Evolutionary conservation across 75 land plant species (phyloP).

Genomic region (Picea sitchensis): DNA sequence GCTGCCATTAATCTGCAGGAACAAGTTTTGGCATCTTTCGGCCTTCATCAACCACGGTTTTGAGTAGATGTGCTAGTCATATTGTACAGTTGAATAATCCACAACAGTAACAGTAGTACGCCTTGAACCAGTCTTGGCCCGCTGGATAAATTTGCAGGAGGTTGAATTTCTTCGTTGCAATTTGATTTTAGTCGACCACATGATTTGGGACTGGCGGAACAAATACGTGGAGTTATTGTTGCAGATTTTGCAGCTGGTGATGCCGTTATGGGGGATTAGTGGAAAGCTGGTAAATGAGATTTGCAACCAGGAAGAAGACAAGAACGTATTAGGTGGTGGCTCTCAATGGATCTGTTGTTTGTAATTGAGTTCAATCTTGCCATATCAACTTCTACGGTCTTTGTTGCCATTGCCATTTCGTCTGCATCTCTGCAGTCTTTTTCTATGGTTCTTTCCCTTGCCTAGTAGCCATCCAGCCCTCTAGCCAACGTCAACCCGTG

Average conservation of each 20-base stretch:
- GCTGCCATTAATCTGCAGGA: no score
- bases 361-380: constrained; percentile 44
- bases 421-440: constrained; percentile 17
- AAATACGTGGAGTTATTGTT: constrained; percentile 25
- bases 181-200: constrained; percentile 22
- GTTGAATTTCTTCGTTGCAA: constrained; percentile 20
- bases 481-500: constrained; percentile 76
- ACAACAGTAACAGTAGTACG: constrained; percentile 18
- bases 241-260: constrained; percentile 17
- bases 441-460: constrained; percentile 56
- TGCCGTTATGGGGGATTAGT: neutral
- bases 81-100: no score
- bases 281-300: constrained; percentile 9
- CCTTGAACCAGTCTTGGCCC: constrained; percentile 15
- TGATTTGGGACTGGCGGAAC: constrained; percentile 65
- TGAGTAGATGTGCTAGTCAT: no score
- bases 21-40: no score
- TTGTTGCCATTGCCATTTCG: constrained; percentile 26
- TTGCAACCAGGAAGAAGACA: constrained; percentile 8
- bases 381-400: constrained; percentile 68
- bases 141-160: constrained; percentile 22
- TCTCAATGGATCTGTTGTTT: constrained; percentile 1
- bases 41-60: no score
- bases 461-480: constrained; percentile 81
- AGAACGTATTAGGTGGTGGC: neutral